These are phyloP conservation scores for Trichoderma atroviride DNA, from an alignment of 2,329 filamentous ascomycete genomes.

Conservation along the genomic window DNA sequence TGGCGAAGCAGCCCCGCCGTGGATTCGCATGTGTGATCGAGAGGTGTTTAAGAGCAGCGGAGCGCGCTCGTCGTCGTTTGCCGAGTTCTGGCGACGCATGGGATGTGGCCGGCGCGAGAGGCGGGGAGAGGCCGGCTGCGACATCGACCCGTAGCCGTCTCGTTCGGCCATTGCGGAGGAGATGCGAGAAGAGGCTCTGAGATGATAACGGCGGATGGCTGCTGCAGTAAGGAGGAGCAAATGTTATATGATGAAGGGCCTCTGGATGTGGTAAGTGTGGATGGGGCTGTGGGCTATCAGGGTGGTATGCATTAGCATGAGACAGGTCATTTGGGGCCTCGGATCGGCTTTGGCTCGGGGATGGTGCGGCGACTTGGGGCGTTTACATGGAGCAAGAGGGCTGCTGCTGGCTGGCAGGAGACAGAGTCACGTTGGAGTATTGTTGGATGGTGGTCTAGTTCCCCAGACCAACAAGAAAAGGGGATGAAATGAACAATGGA, in stretches of 20 bases:
- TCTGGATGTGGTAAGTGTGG: slow-evolving; percentile 18
- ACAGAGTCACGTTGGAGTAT: background rate
- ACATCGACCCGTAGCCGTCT: slow-evolving; percentile 34
- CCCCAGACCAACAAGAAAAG: background rate
- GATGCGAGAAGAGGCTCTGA: background rate
- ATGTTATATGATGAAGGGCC: background rate
- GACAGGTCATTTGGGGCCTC: slow-evolving; percentile 5
- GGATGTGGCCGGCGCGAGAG: slow-evolving; percentile 36
- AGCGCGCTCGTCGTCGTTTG: slow-evolving; percentile 48
- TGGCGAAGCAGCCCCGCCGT: slow-evolving; percentile 38
- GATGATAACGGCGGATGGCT: background rate
- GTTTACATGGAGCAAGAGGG: background rate
- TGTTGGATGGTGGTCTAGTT: background rate
- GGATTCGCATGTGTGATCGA: slow-evolving; percentile 48
- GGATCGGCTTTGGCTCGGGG: background rate
- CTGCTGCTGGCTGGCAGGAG: background rate
- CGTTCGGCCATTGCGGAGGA: slow-evolving; percentile 38
- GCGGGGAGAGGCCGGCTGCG: slow-evolving; percentile 42
- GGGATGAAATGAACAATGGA: background rate
- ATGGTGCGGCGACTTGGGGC: background rate
- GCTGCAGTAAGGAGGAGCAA: background rate
- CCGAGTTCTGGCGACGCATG: slow-evolving; percentile 36
- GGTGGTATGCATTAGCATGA: background rate
- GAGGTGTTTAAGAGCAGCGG: slow-evolving; percentile 46
- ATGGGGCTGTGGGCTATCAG: slow-evolving; percentile 18